These are phyloP conservation scores for Cladosporium velox DNA, from an alignment of 2,329 filamentous ascomycete genomes.

Conservation along the genomic window DNA sequence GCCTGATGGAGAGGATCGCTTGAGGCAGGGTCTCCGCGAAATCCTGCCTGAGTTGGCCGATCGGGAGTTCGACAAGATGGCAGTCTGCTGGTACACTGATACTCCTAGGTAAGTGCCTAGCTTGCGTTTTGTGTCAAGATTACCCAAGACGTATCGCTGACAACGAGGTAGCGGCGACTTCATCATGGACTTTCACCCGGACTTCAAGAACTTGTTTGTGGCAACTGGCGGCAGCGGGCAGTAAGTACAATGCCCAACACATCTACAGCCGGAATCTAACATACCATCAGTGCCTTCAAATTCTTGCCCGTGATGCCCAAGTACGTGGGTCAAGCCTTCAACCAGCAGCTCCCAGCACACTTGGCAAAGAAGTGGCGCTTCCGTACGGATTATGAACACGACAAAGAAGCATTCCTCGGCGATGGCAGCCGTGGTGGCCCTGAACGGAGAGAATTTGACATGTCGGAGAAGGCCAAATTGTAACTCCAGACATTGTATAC, in stretches of 20 bases:
- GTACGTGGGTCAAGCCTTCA: constrained; percentile 27
- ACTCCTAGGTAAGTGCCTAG: constrained; percentile 36
- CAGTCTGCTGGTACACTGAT: constrained; percentile 56
- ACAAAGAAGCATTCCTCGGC: constrained; percentile 10
- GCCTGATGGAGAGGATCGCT: constrained; percentile 11
- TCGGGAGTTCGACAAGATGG: constrained; percentile 44
- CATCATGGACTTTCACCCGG: constrained; percentile 51
- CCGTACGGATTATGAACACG: constrained; percentile 6
- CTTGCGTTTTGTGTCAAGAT: neutral
- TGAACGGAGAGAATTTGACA: constrained; percentile 9
- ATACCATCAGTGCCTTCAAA: constrained; percentile 28
- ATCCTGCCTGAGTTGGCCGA: constrained; percentile 27
- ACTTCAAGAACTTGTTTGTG: constrained; percentile 51
- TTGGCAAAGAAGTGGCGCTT: constrained; percentile 14
- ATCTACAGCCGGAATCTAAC: neutral
- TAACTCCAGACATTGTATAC: neutral
- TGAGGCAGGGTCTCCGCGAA: constrained; percentile 16
- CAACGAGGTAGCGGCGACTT: constrained; percentile 48
- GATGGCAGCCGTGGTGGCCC: constrained; percentile 15
- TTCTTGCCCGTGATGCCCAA: constrained; percentile 29
- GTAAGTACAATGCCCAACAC: constrained; percentile 22
- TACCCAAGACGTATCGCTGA: neutral
- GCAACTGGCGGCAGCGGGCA: constrained; percentile 61
- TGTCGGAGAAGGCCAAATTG: constrained; percentile 7
- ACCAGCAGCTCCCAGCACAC: neutral